These are phyloP conservation scores for Lignosus rhinocerotis DNA, from an alignment of 1,284 basidiomycete genomes.

Conservation along the genomic window DNA sequence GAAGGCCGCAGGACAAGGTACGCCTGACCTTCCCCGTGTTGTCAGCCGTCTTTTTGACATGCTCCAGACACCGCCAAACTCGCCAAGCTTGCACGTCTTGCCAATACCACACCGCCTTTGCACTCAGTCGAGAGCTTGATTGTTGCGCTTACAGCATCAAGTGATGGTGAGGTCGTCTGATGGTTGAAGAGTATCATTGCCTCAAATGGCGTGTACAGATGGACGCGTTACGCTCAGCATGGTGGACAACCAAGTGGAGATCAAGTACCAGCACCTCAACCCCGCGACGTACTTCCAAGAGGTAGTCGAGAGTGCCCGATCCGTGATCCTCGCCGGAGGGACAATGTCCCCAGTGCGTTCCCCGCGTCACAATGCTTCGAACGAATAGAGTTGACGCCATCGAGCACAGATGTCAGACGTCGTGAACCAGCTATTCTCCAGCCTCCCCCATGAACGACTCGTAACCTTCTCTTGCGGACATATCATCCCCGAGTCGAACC, in stretches of 20 bases:
- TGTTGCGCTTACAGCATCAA: constrained; percentile 77
- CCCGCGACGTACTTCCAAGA: constrained; percentile 86
- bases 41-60: background rate
- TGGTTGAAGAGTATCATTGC: background rate
- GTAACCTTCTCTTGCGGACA: constrained; percentile 90
- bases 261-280: constrained; percentile 96
- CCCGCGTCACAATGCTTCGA: background rate
- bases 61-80: constrained; percentile 30
- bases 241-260: constrained; percentile 52
- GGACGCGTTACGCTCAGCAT: constrained; percentile 63
- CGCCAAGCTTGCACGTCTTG: constrained; percentile 35
- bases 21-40: background rate
- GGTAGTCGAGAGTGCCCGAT: constrained; percentile 77
- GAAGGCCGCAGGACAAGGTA: constrained; percentile 46
- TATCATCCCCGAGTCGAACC: constrained; percentile 82
- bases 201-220: constrained; percentile 42
- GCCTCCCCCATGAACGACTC: constrained; percentile 62
- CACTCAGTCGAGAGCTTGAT: constrained; percentile 87
- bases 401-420: constrained; percentile 82
- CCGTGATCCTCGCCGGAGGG: constrained; percentile 90
- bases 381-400: background rate
- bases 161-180: constrained; percentile 65
- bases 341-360: constrained; percentile 90
- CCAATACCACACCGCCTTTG: constrained; percentile 66
- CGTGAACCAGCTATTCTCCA: constrained; percentile 78